Conservation (phyloP, 2,329 filamentous ascomycete genomes). For the Penicillium sp. region DNA sequence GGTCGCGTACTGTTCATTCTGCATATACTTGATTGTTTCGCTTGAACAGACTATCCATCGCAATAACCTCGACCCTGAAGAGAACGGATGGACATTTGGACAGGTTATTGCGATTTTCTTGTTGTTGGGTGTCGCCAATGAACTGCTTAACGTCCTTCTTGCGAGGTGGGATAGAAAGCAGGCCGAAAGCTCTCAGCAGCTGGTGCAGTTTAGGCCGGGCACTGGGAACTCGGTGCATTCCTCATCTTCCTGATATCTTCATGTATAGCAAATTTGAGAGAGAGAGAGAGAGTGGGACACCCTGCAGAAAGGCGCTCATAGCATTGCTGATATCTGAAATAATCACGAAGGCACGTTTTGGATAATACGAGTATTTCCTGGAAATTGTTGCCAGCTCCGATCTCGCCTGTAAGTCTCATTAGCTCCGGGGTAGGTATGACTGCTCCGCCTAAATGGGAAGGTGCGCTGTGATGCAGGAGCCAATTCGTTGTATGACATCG, state of each 20-base stretch:
- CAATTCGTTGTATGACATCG: background rate
- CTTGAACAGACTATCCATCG: conserved; percentile 19
- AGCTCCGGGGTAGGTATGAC: background rate
- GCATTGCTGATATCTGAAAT: background rate
- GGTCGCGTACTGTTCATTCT: conserved; percentile 14
- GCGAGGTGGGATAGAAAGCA: conserved; percentile 16
- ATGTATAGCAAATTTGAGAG: background rate
- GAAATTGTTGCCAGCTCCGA: background rate
- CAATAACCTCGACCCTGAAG: conserved; percentile 13
- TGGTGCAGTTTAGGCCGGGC: background rate
- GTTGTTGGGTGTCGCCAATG: conserved; percentile 18
- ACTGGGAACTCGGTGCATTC: background rate
- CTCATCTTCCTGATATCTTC: background rate
- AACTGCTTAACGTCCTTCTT: conserved; percentile 18
- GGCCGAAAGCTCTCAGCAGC: conserved; percentile 3
- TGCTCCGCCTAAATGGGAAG: background rate
- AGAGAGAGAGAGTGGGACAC: background rate
- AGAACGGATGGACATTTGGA: conserved; percentile 18
- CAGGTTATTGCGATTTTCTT: conserved; percentile 21
- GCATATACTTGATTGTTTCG: conserved; percentile 20
- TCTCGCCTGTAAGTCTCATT: background rate
- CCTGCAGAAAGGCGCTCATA: background rate
- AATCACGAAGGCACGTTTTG: background rate
- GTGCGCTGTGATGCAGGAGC: background rate
- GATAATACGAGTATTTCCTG: background rate